Base-by-base conservation (phyloP, 1,284 basidiomycete species). In the Ustilago curta region DNA sequence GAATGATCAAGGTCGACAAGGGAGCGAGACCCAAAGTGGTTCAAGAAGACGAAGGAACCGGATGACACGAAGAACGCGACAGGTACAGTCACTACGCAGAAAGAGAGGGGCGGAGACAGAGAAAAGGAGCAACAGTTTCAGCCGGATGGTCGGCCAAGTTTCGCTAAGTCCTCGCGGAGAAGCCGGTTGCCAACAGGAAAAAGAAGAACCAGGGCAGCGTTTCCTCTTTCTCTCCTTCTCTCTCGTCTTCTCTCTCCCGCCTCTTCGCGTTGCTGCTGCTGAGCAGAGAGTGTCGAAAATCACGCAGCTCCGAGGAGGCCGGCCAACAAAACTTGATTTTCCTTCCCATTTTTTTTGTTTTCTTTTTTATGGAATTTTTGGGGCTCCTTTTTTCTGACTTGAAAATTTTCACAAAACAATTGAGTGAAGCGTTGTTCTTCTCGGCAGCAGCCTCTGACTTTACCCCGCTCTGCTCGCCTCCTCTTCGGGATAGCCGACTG, bases 261-360 rank as follows among this genome's bases (percentile, higher is more conserved):
- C 48, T 31, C 31, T 8, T 16, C 14, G n/a, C 31, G 3, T 19
- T 19, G n/a, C 9, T 27, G 50, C 50, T 42, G 39, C 39, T 29
- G 42, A 43, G 52, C 18, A 31, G 14, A 48, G 29, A 48, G n/a
- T n/a, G 25, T 54, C 42, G 53, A 29, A 45, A 40, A 31, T 57
- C 21, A 27, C 37, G 23, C 32, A 25, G 58, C 53, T 55, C 64
- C 52, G 64, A 47, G 51, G 27, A 67, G 51, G 48, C 53, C 58
- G 58, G 64, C 59, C 27, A 32, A 53, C 18, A 7, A 18, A 5
- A 32, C 29, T 27, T 43, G 42, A 31, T n/a, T 43, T 50, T 31
- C n/a, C 42, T 2, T 43, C 42, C 21, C 21, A 21, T 43, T 43
- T 43, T 21, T 43, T 43, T 21, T 43, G 21, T 43, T 43, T 43